Evolutionary conservation across 1,139 yeast species (phyloP).

Genomic region (Petasospora rhodanensis): DNA sequence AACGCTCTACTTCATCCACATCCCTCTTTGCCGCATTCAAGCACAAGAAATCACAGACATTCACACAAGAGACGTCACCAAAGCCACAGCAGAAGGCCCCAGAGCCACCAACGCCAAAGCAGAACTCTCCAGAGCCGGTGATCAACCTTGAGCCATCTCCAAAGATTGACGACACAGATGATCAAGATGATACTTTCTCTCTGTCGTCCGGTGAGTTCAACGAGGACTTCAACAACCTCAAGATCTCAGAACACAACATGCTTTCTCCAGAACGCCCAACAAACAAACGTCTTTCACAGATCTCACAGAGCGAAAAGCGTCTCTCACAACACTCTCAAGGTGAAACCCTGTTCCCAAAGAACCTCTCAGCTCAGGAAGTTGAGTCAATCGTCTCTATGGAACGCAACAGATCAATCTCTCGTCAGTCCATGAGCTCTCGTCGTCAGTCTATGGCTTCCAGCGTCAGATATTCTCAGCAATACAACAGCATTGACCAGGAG

Average conservation of each 20-base stretch:
- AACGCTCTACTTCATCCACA: constrained; percentile 23
- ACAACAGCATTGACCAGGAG: constrained; percentile 32
- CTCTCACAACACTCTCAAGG: constrained; percentile 37
- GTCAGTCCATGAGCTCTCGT: constrained; percentile 36
- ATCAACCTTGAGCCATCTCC: constrained; percentile 1
- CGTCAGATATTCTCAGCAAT: too few species aligned
- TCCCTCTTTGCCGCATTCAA: constrained; percentile 25
- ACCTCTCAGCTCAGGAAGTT: constrained; percentile 61
- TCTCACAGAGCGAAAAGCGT: constrained; percentile 4
- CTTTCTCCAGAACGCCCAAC: not conserved
- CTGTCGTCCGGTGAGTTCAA: constrained; percentile 18
- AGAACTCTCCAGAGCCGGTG: too few species aligned
- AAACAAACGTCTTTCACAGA: constrained; percentile 5
- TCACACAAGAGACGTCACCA: not conserved
- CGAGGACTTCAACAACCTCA: constrained; percentile 25
- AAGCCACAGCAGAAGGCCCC: too few species aligned
- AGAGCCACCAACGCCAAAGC: too few species aligned
- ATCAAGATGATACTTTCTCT: constrained; percentile 6
- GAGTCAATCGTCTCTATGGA: constrained; percentile 72
- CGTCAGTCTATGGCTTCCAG: constrained; percentile 17
- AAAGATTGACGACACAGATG: constrained; percentile 1
- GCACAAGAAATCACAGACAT: constrained; percentile 11
- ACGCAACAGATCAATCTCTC: constrained; percentile 49
- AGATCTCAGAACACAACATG: too few species aligned
- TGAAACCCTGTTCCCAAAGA: constrained; percentile 68